Evolutionary conservation across 106 monocot genomes (phyloP).

Genomic region (Triglochin maritima): DNA sequence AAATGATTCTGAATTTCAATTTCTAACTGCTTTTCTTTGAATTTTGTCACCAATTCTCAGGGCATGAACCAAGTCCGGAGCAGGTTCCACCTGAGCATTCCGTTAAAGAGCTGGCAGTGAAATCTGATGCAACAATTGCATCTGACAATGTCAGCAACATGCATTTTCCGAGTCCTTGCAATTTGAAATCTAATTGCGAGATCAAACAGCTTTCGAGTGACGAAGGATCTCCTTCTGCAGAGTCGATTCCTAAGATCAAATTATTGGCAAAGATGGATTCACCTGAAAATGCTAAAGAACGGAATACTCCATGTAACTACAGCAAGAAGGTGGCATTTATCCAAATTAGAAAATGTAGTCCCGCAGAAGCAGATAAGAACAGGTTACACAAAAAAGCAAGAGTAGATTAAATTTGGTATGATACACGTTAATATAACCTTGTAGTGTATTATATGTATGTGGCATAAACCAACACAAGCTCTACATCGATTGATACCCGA

Average conservation of each 20-base stretch:
- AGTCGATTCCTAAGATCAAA: neutral
- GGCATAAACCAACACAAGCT: no score
- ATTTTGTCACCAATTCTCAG: no score
- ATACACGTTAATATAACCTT: neutral
- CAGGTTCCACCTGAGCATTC: no score
- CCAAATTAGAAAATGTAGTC: slow-evolving; percentile 13
- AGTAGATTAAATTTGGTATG: neutral
- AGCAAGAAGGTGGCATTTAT: slow-evolving; percentile 46
- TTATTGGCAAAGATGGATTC: neutral
- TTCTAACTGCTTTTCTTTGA: no score
- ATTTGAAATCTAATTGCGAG: neutral
- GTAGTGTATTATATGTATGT: no score
- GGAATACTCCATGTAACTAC: neutral
- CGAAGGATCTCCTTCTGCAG: neutral
- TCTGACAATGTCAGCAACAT: no score
- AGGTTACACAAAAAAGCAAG: slow-evolving; percentile 19
- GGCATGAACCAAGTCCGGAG: no score
- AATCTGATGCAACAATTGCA: no score
- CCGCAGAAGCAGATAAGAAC: neutral
- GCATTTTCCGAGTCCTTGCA: no score
- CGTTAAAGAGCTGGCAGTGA: no score
- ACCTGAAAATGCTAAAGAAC: neutral
- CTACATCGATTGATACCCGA: no score
- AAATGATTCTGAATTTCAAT: no score
- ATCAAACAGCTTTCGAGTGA: neutral